These are phyloP conservation scores for Morella rubra DNA, from an alignment of 306 rosid species.

Conservation along the genomic window DNA sequence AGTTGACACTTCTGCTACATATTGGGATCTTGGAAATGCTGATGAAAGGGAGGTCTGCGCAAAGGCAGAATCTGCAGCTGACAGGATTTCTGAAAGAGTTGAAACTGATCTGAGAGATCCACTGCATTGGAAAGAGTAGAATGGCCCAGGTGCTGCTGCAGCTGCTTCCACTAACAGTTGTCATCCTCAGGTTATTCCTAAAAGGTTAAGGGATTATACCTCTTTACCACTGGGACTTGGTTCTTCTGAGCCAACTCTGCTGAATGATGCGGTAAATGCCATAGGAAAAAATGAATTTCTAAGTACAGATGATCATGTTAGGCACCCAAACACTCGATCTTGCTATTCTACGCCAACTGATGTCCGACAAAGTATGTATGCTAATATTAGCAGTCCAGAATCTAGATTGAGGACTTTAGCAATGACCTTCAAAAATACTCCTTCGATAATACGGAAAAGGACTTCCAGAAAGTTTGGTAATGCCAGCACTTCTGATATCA, in stretches of 20 bases:
- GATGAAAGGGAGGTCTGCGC: slow-evolving; percentile 4
- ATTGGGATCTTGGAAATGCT: slow-evolving; percentile 32
- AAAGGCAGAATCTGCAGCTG: slow-evolving; percentile 10
- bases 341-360: slow-evolving; percentile 21
- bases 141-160: background rate
- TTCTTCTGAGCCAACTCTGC: background rate
- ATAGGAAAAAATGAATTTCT: slow-evolving; percentile 4
- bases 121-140: background rate
- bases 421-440: slow-evolving; percentile 48
- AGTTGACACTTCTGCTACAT: slow-evolving; percentile 28
- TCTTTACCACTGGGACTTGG: background rate
- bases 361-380: background rate
- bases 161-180: no score
- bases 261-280: slow-evolving; percentile 9
- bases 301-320: slow-evolving; percentile 5
- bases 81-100: slow-evolving; percentile 4
- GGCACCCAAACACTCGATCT: slow-evolving; percentile 1
- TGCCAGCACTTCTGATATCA: slow-evolving; percentile 15
- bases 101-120: slow-evolving; percentile 1
- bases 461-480: slow-evolving; percentile 19
- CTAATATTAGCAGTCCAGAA: slow-evolving; percentile 38
- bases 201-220: slow-evolving; percentile 27
- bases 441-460: slow-evolving; percentile 62
- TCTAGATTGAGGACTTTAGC: slow-evolving; percentile 45
- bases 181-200: background rate